Evolutionary conservation across 2,329 filamentous ascomycete species (phyloP).

Genomic region (Calonectria hawksworthii): DNA sequence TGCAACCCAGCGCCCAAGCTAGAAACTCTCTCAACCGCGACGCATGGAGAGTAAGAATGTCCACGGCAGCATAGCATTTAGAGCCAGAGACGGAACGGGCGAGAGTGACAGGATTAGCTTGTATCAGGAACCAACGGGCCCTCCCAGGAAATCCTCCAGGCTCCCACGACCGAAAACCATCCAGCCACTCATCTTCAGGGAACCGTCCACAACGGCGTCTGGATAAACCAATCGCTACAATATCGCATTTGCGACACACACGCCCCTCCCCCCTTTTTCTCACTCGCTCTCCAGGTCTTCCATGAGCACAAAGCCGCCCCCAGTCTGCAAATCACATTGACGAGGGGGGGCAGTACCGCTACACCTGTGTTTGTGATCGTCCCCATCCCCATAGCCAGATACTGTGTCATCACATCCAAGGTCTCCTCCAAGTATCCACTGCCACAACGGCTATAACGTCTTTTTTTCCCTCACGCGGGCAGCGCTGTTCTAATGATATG

Average conservation of each 20-base stretch:
- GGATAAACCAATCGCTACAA: conserved; percentile 11
- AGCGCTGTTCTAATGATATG: background rate
- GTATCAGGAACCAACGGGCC: background rate
- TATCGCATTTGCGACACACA: background rate
- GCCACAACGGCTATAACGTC: background rate
- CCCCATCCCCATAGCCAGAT: background rate
- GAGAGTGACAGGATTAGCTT: background rate
- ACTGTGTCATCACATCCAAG: background rate
- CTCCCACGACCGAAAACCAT: background rate
- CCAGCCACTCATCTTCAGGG: background rate
- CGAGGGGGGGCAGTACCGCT: background rate
- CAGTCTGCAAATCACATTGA: background rate
- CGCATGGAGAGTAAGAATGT: background rate
- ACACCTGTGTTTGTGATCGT: background rate
- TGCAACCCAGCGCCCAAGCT: background rate
- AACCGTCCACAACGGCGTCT: conserved; percentile 1
- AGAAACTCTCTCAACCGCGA: background rate
- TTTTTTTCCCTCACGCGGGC: background rate
- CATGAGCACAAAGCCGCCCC: background rate
- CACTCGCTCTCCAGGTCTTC: background rate
- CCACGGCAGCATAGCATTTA: background rate
- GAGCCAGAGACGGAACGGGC: background rate
- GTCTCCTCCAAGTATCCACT: background rate
- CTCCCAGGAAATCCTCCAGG: background rate
- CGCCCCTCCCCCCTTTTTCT: background rate